A percentile compares a stretch with the other conserved stretches of the same genome.
Evolutionary conservation across 768 basidiomycete genomes (phyloP).

Genomic region (Ephemerocybe angulata): DNA sequence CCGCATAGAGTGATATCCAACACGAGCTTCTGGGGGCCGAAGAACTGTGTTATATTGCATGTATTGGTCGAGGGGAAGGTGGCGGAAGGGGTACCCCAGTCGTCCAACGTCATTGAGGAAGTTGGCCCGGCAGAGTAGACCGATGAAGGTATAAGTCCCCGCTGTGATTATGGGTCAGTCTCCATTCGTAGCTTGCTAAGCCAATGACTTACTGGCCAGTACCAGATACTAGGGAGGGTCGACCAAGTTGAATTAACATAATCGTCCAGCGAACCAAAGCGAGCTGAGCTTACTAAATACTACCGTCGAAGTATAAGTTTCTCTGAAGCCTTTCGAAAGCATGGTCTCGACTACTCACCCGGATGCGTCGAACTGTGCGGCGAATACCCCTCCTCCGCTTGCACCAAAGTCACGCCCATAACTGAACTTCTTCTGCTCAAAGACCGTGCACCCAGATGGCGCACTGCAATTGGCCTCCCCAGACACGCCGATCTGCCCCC

Average conservation of each 20-base stretch:
- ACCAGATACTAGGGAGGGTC: slow-evolving; percentile 38
- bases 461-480: slow-evolving; percentile 28
- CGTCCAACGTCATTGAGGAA: slow-evolving; percentile 27
- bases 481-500: slow-evolving; percentile 31
- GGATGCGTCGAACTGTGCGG: slow-evolving; percentile 61
- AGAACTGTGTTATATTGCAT: slow-evolving; percentile 41
- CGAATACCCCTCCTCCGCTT: slow-evolving; percentile 55
- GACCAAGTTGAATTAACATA: too few relatives aligned
- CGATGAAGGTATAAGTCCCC: slow-evolving; percentile 19
- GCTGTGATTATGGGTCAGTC: slow-evolving; percentile 25
- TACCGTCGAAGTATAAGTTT: too few relatives aligned
- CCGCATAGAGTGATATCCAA: slow-evolving; percentile 56
- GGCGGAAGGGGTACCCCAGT: slow-evolving; percentile 43
- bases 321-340: too few relatives aligned
- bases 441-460: slow-evolving; percentile 41
- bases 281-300: too few relatives aligned
- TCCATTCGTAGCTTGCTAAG: too few relatives aligned
- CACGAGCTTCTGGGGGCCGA: slow-evolving; percentile 45
- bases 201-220: slow-evolving; percentile 44
- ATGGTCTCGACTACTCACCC: too few relatives aligned
- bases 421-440: slow-evolving; percentile 39
- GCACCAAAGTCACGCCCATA: slow-evolving; percentile 46
- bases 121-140: slow-evolving; percentile 10
- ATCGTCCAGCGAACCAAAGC: too few relatives aligned
- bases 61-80: slow-evolving; percentile 32